Percentiles rank a stretch among this genome's conserved stretches.
These are phyloP conservation scores for Lepidopterella palustris DNA, from an alignment of 495 filamentous ascomycete genomes.

Conservation along the genomic window DNA sequence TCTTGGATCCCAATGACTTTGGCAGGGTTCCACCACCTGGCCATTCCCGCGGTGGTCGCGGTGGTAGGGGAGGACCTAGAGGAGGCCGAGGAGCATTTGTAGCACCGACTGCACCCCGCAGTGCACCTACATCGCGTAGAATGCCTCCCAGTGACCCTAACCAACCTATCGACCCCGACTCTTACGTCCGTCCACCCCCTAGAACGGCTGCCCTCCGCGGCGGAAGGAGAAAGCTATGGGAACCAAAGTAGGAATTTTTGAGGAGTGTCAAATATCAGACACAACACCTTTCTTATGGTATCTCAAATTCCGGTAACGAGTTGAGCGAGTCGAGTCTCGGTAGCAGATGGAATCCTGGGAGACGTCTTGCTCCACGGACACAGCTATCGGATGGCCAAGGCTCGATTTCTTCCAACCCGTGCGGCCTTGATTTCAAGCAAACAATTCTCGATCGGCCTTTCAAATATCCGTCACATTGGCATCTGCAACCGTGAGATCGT, in stretches of 20 bases:
- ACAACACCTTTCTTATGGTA: background rate
- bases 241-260: constrained; percentile 14
- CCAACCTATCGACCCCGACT: constrained; percentile 51
- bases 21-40: constrained; percentile 16
- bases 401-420: background rate
- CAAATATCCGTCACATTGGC: background rate
- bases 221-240: constrained; percentile 25
- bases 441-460: background rate
- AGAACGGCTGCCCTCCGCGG: constrained; percentile 17
- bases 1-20: constrained; percentile 38
- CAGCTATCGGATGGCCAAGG: background rate
- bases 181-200: constrained; percentile 42
- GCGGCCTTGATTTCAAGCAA: constrained; percentile 1
- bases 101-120: constrained; percentile 11
- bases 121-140: constrained; percentile 15
- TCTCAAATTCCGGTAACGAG: background rate
- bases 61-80: constrained; percentile 21
- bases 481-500: background rate
- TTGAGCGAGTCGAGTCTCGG: background rate
- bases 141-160: constrained; percentile 36
- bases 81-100: constrained; percentile 16
- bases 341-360: background rate
- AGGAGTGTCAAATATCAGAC: background rate
- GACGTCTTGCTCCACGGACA: background rate
- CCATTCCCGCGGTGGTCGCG: constrained; percentile 5